Percentiles rank a stretch among this genome's conserved stretches.
Evolutionary conservation across 352 stramenopile genomes (phyloP).

Genomic region (Globisporangium barbulae): DNA sequence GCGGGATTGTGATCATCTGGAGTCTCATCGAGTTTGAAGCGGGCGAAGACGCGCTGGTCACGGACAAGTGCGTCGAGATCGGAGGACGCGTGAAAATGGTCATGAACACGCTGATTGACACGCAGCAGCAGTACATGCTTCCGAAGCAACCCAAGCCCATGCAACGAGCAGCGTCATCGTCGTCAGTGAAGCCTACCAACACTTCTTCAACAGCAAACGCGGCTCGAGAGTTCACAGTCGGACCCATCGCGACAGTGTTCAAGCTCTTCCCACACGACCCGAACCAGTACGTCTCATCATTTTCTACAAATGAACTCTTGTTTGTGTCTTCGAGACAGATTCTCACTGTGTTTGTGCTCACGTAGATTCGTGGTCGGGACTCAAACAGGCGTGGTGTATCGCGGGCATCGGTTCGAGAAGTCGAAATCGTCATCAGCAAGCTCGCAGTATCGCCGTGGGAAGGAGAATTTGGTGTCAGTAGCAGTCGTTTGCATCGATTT

Average conservation of each 20-base stretch:
- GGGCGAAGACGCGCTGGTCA: conserved; percentile 37
- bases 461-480: not conserved
- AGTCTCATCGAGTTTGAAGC: conserved; percentile 58
- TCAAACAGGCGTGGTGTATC: conserved; percentile 31
- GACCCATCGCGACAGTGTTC: conserved; percentile 43
- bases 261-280: conserved; percentile 51
- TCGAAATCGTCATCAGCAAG: not conserved
- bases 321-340: not conserved
- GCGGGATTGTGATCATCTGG: conserved; percentile 65
- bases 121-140: conserved; percentile 41
- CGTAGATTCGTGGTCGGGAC: conserved; percentile 54
- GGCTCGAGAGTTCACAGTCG: conserved; percentile 21
- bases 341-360: not conserved
- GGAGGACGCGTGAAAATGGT: conserved; percentile 61
- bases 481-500: conserved; percentile 51
- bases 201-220: conserved; percentile 6
- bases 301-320: not conserved
- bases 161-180: not conserved
- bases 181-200: not conserved
- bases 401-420: conserved; percentile 24
- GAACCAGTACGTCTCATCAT: conserved; percentile 40
- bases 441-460: conserved; percentile 5
- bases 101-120: conserved; percentile 61
- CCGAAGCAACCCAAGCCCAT: conserved; percentile 8
- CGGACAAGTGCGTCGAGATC: conserved; percentile 64